Evolutionary conservation across 352 stramenopile genomes (phyloP).

Genomic region (Phytophthora ohioensis): DNA sequence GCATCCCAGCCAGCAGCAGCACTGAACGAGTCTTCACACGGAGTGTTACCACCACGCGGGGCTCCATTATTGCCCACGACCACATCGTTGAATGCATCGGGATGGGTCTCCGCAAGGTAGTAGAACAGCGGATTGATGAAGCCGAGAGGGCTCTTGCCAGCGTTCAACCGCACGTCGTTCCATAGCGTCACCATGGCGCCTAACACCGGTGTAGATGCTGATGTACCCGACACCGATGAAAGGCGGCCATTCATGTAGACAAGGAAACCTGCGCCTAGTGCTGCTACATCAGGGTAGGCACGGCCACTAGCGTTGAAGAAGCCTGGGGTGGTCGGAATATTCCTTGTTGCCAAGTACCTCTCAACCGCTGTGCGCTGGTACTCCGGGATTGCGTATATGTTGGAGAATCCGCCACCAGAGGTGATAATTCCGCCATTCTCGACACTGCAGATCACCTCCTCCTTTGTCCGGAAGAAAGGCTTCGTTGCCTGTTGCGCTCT

Average conservation of each 20-base stretch:
- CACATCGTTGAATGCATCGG: slow-evolving; percentile 86
- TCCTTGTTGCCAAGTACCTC: slow-evolving; percentile 66
- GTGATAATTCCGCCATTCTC: slow-evolving; percentile 83
- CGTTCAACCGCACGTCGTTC: slow-evolving; percentile 86
- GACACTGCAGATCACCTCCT: slow-evolving; percentile 85
- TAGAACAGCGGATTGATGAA: slow-evolving; percentile 92
- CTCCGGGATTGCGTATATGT: slow-evolving; percentile 71
- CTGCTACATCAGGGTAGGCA: slow-evolving; percentile 91
- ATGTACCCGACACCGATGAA: slow-evolving; percentile 82
- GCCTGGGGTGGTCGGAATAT: slow-evolving; percentile 49
- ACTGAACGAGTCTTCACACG: slow-evolving; percentile 86
- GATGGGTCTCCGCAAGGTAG: slow-evolving; percentile 63
- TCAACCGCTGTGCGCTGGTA: slow-evolving; percentile 80
- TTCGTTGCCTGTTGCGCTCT: slow-evolving; percentile 32
- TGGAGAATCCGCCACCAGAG: slow-evolving; percentile 90
- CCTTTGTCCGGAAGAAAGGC: slow-evolving; percentile 70
- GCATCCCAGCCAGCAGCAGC: slow-evolving; percentile 91
- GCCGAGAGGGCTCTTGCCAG: slow-evolving; percentile 80
- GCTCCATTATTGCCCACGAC: slow-evolving; percentile 87
- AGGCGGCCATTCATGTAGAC: slow-evolving; percentile 65
- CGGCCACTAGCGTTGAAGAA: slow-evolving; percentile 90
- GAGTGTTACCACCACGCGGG: slow-evolving; percentile 40
- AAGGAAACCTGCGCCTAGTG: slow-evolving; percentile 74
- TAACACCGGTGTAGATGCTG: slow-evolving; percentile 84
- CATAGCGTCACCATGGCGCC: slow-evolving; percentile 89